These are phyloP conservation scores for Orobanche coerulescens DNA, from an alignment of 257 asterid species.

Conservation along the genomic window DNA sequence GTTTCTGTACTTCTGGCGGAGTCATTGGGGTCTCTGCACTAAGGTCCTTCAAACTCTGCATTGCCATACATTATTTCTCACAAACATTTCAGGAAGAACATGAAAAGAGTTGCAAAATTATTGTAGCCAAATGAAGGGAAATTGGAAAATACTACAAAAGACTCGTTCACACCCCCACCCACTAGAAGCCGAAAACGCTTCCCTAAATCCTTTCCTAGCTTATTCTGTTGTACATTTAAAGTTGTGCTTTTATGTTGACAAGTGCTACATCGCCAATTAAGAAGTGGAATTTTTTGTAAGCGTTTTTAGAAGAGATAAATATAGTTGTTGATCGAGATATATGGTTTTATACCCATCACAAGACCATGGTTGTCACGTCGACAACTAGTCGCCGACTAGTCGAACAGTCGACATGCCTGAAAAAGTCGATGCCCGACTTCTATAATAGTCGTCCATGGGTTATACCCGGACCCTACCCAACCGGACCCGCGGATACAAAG, in stretches of 20 bases:
- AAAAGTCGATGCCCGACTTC: too few relatives aligned
- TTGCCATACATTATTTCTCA: neutral
- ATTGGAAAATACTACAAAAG: too few relatives aligned
- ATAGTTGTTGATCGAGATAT: neutral
- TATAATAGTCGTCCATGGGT: too few relatives aligned
- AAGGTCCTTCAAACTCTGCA: conserved; percentile 50
- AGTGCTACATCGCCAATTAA: neutral
- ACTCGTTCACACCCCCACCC: too few relatives aligned
- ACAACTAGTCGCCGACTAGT: too few relatives aligned
- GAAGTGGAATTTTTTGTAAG: neutral
- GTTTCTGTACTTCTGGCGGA: conserved; percentile 59
- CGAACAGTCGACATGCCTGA: too few relatives aligned
- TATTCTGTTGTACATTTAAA: neutral
- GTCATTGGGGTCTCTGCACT: conserved; percentile 35
- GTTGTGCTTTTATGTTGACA: neutral
- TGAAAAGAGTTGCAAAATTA: neutral
- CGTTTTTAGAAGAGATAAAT: neutral
- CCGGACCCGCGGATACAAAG: too few relatives aligned
- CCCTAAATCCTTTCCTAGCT: neutral
- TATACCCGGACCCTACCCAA: too few relatives aligned
- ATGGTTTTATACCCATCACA: neutral
- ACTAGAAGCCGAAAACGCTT: too few relatives aligned
- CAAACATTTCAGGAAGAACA: neutral
- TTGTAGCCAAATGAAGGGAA: neutral
- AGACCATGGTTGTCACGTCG: neutral